These are phyloP conservation scores for Backusella australiensis DNA, from an alignment of 192 early-diverging fungal species.

Conservation along the genomic window DNA sequence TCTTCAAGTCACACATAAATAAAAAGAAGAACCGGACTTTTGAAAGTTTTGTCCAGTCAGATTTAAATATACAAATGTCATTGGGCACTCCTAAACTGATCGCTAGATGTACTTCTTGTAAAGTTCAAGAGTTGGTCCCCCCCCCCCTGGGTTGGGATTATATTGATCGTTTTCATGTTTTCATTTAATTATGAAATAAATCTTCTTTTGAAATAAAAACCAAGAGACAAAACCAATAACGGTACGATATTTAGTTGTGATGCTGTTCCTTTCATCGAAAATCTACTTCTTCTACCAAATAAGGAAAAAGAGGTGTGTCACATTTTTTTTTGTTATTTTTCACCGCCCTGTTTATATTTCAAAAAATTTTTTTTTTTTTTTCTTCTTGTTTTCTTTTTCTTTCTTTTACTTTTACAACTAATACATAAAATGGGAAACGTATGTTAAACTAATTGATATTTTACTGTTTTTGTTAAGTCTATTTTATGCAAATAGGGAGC, in stretches of 20 bases:
- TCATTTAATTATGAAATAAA: not conserved
- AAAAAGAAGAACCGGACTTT: not conserved
- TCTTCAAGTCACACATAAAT: not conserved
- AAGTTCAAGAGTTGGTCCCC: too few species aligned
- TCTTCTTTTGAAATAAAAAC: not conserved
- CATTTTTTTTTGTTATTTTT: not conserved
- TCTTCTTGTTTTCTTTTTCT: not conserved
- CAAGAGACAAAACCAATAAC: not conserved
- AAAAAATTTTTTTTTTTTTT: constrained; percentile 10
- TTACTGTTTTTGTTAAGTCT: not conserved
- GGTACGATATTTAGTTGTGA: not conserved
- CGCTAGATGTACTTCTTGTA: not conserved
- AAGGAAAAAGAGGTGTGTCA: not conserved
- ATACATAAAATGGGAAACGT: constrained; percentile 10
- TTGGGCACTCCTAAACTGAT: not conserved
- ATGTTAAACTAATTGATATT: not conserved
- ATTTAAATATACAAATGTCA: not conserved
- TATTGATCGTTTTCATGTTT: not conserved
- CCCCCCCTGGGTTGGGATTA: too few species aligned
- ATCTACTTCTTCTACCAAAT: not conserved
- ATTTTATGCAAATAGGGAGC: constrained; percentile 41
- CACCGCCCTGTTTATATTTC: not conserved
- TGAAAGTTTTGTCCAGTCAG: not conserved
- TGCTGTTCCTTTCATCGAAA: not conserved
- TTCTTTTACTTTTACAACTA: not conserved